Base-by-base conservation (phyloP, 169 alveolate species). In the Babesia gibsoni region DNA sequence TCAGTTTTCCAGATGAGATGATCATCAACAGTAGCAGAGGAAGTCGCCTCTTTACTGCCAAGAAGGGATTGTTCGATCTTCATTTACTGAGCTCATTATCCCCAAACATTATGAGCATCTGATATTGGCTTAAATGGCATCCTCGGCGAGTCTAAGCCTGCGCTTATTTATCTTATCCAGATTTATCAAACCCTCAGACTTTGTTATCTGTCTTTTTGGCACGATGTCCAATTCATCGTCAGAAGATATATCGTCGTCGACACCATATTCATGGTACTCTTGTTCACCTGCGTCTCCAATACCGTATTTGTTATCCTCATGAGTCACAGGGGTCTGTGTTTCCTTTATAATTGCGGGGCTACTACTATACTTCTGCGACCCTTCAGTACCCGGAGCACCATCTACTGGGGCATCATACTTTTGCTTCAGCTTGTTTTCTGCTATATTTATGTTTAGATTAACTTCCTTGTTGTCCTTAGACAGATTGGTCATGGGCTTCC, bases 221-320 rank as follows among this genome's bases (percentile, higher is more conserved):
- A 45, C 53, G 9, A 32, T 25, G 29, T 66, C 74, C 14, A 22
- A 41, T 5, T 65, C 77, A 3, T 73, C 84, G 49, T 75, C 84
- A 5, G 67, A 52, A 0, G 84, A 49, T 12, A 75, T 23, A 14
- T 36, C 56, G 27, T 75, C 84, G 9, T 32, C 52, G 33, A 54
- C 50, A 22, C 58, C 61, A 41, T 75, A 75, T 37, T 66, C 54
- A 7, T 53, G 68, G 37, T 79, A n/a, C 27, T 25, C 7, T n/a
- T 37, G 6, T 27, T 37, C 54, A 14, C 48, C 68, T n/a, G 32
- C 25, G n/a, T 22, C 20, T 20, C 30, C 67, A 4, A 4, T 32
- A 9, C 2, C 20, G 9, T 18, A 23, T 7, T 7, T 14, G 18
- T 30, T 46, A 3, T 20, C 5, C 42, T 2, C 68, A 0, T 35